Base-by-base conservation (phyloP, 2,329 filamentous ascomycete species). In the Pezicula carpinea region DNA sequence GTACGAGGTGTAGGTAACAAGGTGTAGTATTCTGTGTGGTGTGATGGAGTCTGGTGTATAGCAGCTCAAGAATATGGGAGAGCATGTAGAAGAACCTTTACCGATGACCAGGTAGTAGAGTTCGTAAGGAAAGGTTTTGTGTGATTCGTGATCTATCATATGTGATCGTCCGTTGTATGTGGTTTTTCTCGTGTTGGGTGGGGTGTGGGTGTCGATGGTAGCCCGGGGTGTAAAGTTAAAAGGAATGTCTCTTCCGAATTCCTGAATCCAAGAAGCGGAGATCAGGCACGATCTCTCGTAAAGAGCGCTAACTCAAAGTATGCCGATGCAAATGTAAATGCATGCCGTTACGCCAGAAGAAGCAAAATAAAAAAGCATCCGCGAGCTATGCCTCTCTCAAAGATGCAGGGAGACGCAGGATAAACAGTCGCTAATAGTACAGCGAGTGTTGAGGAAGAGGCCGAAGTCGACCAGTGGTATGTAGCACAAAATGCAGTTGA, bases 251-350 rank as follows among this genome's bases (percentile, higher is more conserved):
- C 55, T 53, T 53, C 52, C 56, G 59, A 54, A 59, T 61, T 54
- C 58, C 57, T 53, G 58, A 40, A 61, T 60, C 58, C 59, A 59
- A 60, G 56, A 60, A 56, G 45, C 49, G 51, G 51, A 46, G 40
- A 43, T 50, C 50, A 15, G 18, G 22, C 26, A 15, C 26, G 18
- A 26, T 19, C 21, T 40, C 38, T 15, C 38, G 10, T 15, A 22
- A 49, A 48, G 46, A 40, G 48, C 46, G 44, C 43, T 56, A 57
- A 55, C 47, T 55, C 52, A 54, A 57, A 50, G 48, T 55, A 59
- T 57, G 56, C 53, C 52, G 46, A 54, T 59, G 54, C 53, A 54
- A 54, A 22, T 40, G 11, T 40, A 40, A 51, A 57, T 58, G 56
- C 58, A 58, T 49, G 54, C 55, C 55, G 56, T 46, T 49, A 55